Base-by-base conservation (phyloP, 306 rosid genomes). In the Ammopiptanthus mongolicus region DNA sequence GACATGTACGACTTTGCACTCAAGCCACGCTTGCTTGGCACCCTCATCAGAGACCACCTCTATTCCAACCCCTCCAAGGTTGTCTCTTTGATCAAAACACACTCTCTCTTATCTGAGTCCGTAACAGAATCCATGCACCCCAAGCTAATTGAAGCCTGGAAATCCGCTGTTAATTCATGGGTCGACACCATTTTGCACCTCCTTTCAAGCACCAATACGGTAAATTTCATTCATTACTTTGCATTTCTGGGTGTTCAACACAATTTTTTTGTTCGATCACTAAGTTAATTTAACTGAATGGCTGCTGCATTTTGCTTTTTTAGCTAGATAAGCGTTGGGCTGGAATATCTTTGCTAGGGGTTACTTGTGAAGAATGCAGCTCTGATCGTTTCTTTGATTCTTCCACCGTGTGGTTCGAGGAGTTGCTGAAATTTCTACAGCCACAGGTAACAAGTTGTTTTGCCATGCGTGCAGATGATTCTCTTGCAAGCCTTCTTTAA, bases 281-380 rank as follows among this genome's bases (percentile, higher is more conserved):
- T n/a, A 8, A 37, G 66, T 65, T 59, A 39, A 42, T 76, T 64
- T 42, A 47, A 25, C 67, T 83, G 62, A 71, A 61, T n/a, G n/a
- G 56, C 76, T 65, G 41, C 39, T 69, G 13, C 56, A 22, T 71
- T 68, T 46, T 51, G 25, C 57, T 74, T 69, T 77, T 80, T 3
- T 85, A 95, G 98, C 91, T 93, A 80, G 97, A 90, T 85, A 90
- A 95, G 83, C 83, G 97, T 73, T 95, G 97, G 96, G 95, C 84
- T 14, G 98, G 97, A 62, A 84, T 90, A 80, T 78, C 90, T 46
- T 82, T 95, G 78, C 82, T 95, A 25, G 98, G 98, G 71, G 55
- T 91, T 83, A 90, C 96, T 80, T 86, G 91, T 80, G 90, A 85
- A 79, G 89, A 86, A 78, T 90, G 97, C 84, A 82, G 88, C 77